phyloP scores from a whole-genome alignment of 1,139 yeast species.

The Suhomyces atakaporum region DNA sequence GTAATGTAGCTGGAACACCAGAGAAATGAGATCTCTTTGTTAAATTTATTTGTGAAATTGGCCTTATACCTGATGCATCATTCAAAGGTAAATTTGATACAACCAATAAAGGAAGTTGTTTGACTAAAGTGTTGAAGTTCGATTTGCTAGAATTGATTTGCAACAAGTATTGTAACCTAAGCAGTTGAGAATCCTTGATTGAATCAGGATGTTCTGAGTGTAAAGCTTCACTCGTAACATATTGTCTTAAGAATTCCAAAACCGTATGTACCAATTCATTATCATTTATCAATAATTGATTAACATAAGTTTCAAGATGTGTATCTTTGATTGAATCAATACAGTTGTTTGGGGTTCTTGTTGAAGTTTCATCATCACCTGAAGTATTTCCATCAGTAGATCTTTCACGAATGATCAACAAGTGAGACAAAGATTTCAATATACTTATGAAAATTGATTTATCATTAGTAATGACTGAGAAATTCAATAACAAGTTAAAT shows the following conservation, averaged over 20 bases:
- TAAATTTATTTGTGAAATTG: conserved; percentile 27
- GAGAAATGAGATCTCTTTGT: conserved; percentile 38
- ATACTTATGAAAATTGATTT: conserved; percentile 51
- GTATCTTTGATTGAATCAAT: conserved; percentile 39
- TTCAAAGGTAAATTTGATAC: conserved; percentile 27
- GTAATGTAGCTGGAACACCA: conserved; percentile 59
- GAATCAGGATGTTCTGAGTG: conserved; percentile 34
- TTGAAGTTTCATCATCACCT: conserved; percentile 23
- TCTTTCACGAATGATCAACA: conserved; percentile 44
- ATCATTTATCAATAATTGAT: conserved; percentile 39
- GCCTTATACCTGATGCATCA: conserved; percentile 23
- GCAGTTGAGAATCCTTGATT: conserved; percentile 35
- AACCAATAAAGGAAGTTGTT: conserved; percentile 65
- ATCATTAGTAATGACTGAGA: conserved; percentile 53
- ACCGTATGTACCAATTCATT: conserved; percentile 36
- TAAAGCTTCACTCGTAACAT: conserved; percentile 42
- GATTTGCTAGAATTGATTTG: conserved; percentile 32
- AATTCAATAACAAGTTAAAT: conserved; percentile 51
- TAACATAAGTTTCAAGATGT: conserved; percentile 36
- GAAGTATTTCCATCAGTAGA: conserved; percentile 10
- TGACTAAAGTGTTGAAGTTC: conserved; percentile 50
- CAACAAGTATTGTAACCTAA: conserved; percentile 35
- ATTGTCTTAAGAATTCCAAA: conserved; percentile 42
- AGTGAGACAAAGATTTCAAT: conserved; percentile 47
- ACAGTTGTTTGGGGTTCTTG: conserved; percentile 38